Evolutionary conservation across 345 rosid species (phyloP).

Genomic region (Salix koriyanagi): DNA sequence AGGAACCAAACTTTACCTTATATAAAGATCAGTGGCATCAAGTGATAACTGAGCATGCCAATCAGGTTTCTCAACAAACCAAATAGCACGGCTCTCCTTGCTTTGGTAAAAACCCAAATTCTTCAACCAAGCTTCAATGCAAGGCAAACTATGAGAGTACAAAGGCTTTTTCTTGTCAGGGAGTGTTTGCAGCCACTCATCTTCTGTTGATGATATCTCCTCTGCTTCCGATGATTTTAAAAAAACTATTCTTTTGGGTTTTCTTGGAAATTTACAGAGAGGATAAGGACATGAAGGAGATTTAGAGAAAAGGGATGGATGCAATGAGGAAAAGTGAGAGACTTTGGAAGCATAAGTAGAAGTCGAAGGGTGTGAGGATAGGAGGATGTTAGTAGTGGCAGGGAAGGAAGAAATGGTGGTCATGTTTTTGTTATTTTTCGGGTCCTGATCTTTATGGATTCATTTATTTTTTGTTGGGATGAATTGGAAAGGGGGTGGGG

Average conservation of each 20-base stretch:
- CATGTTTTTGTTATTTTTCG: constrained; percentile 25
- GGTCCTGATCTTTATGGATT: not conserved
- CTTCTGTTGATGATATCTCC: constrained; percentile 50
- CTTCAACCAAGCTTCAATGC: constrained; percentile 86
- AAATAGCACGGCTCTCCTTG: constrained; percentile 70
- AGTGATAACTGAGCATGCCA: constrained; percentile 90
- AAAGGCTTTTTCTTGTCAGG: constrained; percentile 80
- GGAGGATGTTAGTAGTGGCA: constrained; percentile 6
- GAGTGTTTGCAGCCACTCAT: constrained; percentile 75
- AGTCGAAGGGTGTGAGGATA: constrained; percentile 1
- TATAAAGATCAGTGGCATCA: constrained; percentile 76
- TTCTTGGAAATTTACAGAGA: constrained; percentile 12
- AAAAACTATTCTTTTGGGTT: constrained; percentile 19
- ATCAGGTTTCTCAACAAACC: constrained; percentile 71
- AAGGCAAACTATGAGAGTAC: constrained; percentile 87
- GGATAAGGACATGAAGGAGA: constrained; percentile 8
- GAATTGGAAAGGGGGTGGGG: not conserved
- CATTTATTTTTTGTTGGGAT: not conserved
- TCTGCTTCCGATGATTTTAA: constrained; percentile 63
- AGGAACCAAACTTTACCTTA: constrained; percentile 45
- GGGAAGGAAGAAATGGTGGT: constrained; percentile 32
- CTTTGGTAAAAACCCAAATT: constrained; percentile 68
- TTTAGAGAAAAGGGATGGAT: constrained; percentile 19
- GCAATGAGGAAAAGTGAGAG: constrained; percentile 12
- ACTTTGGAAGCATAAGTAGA: constrained; percentile 12